Base-by-base conservation (phyloP, 2,329 filamentous ascomycete genomes). In the Nemania serpens region DNA sequence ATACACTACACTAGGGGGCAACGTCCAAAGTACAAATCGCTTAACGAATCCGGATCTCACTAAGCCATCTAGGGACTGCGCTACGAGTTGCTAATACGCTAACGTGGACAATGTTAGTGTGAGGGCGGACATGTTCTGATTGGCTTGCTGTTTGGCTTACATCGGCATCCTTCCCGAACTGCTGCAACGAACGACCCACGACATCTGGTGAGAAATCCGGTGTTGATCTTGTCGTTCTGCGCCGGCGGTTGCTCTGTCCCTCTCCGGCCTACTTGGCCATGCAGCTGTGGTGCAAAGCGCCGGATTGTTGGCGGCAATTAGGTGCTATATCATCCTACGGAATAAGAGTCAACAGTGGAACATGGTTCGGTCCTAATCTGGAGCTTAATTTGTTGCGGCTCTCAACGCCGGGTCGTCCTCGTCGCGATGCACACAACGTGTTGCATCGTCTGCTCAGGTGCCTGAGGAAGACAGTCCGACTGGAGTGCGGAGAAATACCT, bases 401-500 rank as follows among this genome's bases (percentile, higher is more conserved):
- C 39, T 45, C 29, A 46, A 46, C 36, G 36, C 33, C 15, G 18
- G 29, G 47, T 51, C 18, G 18, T 18, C 45, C 39, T 33, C 53
- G 53, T 51, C 50, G 49, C 22, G n/a, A 58, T 45, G 36, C 41
- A 41, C 41, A 41, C 42, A 53, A 50, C 51, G 50, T 56, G 54
- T 48, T 60, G 63, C 37, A 56, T 63, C 43, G 61, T 63, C 48
- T 58, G 51, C 57, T 58, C 34, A 41, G 47, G 20, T 62, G 54
- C 61, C 61, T 61, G 61, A 62, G 62, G 64, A 63, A 66, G 56
- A 65, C 54, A 59, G 59, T 67, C 60, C 58, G 37, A 62, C 62
- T 68, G 45, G 59, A 67, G 55, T 71, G 69, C 70, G 70, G 70
- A 62, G 68, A 70, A 70, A 72, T 72, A 72, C 70, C 59, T 64